Evolutionary conservation across 768 basidiomycete genomes (phyloP).

Genomic region (Termitomyces eurrhizus): DNA sequence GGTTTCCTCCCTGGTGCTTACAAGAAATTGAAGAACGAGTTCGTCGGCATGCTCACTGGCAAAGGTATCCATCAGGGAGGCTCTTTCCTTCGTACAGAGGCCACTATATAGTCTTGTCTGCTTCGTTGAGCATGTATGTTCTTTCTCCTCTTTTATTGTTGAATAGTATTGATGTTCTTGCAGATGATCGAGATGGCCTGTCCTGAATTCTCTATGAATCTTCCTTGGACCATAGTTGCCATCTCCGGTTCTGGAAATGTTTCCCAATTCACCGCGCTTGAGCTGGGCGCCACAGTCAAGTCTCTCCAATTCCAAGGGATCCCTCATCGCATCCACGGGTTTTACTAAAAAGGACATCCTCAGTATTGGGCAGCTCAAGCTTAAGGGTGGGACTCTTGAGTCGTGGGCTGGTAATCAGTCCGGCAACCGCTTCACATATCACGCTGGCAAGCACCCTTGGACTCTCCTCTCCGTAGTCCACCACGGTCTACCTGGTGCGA

Average conservation of each 20-base stretch:
- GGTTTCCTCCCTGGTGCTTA: slow-evolving; percentile 74
- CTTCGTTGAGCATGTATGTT: slow-evolving; percentile 61
- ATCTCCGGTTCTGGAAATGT: slow-evolving; percentile 73
- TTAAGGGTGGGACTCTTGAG: slow-evolving; percentile 48
- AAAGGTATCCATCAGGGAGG: slow-evolving; percentile 71
- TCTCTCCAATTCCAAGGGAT: slow-evolving; percentile 72
- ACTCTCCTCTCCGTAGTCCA: slow-evolving; percentile 57
- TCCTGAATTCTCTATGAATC: slow-evolving; percentile 1
- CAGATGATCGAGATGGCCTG: slow-evolving; percentile 31
- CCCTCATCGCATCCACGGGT: slow-evolving; percentile 54
- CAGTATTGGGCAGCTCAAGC: slow-evolving; percentile 49
- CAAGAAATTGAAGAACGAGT: slow-evolving; percentile 72
- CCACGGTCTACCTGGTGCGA: slow-evolving; percentile 65
- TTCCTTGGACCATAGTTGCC: slow-evolving; percentile 46
- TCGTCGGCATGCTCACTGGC: slow-evolving; percentile 65
- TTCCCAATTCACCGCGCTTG: slow-evolving; percentile 71
- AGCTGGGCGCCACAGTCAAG: slow-evolving; percentile 67
- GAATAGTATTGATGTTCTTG: neutral
- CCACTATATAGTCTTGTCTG: slow-evolving; percentile 72
- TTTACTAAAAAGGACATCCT: slow-evolving; percentile 55
- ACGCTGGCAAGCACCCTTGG: slow-evolving; percentile 62
- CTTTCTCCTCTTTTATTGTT: neutral
- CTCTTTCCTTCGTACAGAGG: slow-evolving; percentile 70
- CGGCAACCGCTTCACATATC: slow-evolving; percentile 42
- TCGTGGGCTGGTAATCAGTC: slow-evolving; percentile 24